A percentile compares a stretch with the other conserved stretches of the same genome.
phyloP scores from a whole-genome alignment of 495 filamentous ascomycete genomes.

The Xylaria palmicola region DNA sequence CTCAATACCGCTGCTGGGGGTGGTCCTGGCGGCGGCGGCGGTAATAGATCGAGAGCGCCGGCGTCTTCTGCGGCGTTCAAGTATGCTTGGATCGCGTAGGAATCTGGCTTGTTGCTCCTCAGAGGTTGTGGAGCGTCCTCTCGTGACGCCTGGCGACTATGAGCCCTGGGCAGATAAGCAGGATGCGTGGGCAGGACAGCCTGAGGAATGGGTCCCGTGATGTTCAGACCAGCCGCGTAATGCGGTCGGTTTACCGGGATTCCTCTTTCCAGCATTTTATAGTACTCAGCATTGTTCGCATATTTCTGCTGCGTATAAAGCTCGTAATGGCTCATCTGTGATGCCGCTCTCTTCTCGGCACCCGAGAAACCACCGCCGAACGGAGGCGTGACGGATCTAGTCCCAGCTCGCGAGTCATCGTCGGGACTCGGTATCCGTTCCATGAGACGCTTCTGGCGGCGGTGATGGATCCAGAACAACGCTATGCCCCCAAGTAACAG shows the following conservation, averaged over 20 bases:
- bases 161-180: slow-evolving; percentile 43
- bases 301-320: slow-evolving; percentile 24
- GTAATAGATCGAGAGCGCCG: not conserved
- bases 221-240: slow-evolving; percentile 16
- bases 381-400: slow-evolving; percentile 21
- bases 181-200: slow-evolving; percentile 46
- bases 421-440: not conserved
- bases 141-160: slow-evolving; percentile 32
- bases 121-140: slow-evolving; percentile 19
- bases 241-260: slow-evolving; percentile 5
- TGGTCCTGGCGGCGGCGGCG: slow-evolving; percentile 17
- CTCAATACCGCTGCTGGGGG: slow-evolving; percentile 3
- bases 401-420: slow-evolving; percentile 16
- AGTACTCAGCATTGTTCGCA: slow-evolving; percentile 31
- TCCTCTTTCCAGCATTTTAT: slow-evolving; percentile 22
- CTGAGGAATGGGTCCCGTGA: slow-evolving; percentile 10
- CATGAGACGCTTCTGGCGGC: slow-evolving; percentile 33
- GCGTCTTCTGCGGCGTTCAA: slow-evolving; percentile 22
- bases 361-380: slow-evolving; percentile 6
- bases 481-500: slow-evolving; percentile 37
- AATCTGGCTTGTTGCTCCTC: slow-evolving; percentile 21
- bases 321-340: slow-evolving; percentile 22
- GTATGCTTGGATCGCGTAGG: slow-evolving; percentile 26
- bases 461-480: slow-evolving; percentile 44
- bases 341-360: not conserved